Conservation (phyloP, 768 basidiomycete species). For the Suillus placidus region DNA sequence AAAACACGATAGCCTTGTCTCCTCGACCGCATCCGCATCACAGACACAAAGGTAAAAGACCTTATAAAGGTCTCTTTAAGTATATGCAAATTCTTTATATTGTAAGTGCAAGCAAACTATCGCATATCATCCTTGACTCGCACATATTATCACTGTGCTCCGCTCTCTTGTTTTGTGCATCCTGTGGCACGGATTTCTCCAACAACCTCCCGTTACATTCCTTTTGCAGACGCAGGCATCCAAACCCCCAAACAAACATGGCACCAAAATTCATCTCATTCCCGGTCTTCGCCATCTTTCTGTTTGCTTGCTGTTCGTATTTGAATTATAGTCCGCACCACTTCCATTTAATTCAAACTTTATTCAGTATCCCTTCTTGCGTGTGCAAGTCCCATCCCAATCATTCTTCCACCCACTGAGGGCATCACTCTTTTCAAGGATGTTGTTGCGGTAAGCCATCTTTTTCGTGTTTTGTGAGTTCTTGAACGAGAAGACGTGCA, state of each 20-base stretch:
- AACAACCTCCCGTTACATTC: neutral
- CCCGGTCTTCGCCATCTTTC: conserved; percentile 5
- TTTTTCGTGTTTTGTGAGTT: neutral
- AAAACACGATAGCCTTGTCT: neutral
- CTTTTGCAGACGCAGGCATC: neutral
- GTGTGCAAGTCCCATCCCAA: conserved; percentile 12
- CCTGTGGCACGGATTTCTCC: neutral
- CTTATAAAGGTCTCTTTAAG: conserved; percentile 1
- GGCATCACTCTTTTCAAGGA: conserved; percentile 14
- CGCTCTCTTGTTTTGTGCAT: neutral
- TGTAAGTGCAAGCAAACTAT: neutral
- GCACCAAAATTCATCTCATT: conserved; percentile 6
- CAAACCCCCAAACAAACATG: conserved; percentile 7
- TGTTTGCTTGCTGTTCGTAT: conserved; percentile 14
- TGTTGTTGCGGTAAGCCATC: conserved; percentile 15
- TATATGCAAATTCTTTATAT: neutral
- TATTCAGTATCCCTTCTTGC: conserved; percentile 12
- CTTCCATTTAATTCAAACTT: neutral
- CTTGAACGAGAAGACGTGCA: conserved; percentile 8
- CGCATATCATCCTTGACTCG: neutral
- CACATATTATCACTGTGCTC: neutral
- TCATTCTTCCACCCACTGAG: conserved; percentile 12
- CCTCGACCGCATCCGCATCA: neutral
- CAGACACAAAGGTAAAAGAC: neutral
- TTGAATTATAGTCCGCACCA: neutral